These are phyloP conservation scores for Verticillium tricorpus DNA, from an alignment of 2,329 filamentous ascomycete species.

Conservation along the genomic window DNA sequence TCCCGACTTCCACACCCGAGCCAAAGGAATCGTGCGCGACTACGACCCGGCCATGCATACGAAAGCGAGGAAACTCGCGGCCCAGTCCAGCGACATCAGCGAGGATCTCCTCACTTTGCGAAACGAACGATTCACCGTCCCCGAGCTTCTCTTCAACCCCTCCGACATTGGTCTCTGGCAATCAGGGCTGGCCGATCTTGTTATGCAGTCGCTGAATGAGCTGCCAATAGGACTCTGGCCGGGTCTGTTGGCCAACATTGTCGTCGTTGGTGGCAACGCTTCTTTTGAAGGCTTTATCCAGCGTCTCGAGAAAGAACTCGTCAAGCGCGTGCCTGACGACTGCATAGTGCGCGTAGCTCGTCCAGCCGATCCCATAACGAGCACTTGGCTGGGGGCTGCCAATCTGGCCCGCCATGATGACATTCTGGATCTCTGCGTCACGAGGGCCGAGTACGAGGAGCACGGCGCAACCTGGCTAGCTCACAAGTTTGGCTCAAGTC, in stretches of 20 bases:
- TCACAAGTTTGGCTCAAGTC: slow-evolving; percentile 57
- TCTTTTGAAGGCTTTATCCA: slow-evolving; percentile 77
- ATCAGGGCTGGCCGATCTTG: slow-evolving; percentile 75
- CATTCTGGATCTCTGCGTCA: slow-evolving; percentile 68
- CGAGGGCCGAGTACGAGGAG: slow-evolving; percentile 86
- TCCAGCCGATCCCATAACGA: slow-evolving; percentile 68
- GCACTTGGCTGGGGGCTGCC: slow-evolving; percentile 83
- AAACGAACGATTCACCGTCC: slow-evolving; percentile 87
- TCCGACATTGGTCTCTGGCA: slow-evolving; percentile 81
- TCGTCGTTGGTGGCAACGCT: slow-evolving; percentile 84
- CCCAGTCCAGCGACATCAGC: slow-evolving; percentile 33
- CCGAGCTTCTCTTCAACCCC: slow-evolving; percentile 85
- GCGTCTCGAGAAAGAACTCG: slow-evolving; percentile 70
- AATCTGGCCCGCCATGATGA: slow-evolving; percentile 66
- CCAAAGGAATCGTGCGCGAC: slow-evolving; percentile 66
- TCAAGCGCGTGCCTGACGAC: slow-evolving; percentile 67
- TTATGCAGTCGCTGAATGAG: slow-evolving; percentile 70
- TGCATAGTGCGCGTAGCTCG: slow-evolving; percentile 71
- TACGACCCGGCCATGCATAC: slow-evolving; percentile 67
- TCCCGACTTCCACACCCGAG: slow-evolving; percentile 65
- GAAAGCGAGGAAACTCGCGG: slow-evolving; percentile 40
- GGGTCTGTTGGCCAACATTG: slow-evolving; percentile 76
- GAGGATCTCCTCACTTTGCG: slow-evolving; percentile 84
- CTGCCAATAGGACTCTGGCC: slow-evolving; percentile 83
- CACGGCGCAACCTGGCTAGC: slow-evolving; percentile 71